Evolutionary conservation across 805 yeast genomes (phyloP), one percentile per base, ranked within the genome.

Genomic region (Zygosaccharomyces gambellarensis): DNA sequence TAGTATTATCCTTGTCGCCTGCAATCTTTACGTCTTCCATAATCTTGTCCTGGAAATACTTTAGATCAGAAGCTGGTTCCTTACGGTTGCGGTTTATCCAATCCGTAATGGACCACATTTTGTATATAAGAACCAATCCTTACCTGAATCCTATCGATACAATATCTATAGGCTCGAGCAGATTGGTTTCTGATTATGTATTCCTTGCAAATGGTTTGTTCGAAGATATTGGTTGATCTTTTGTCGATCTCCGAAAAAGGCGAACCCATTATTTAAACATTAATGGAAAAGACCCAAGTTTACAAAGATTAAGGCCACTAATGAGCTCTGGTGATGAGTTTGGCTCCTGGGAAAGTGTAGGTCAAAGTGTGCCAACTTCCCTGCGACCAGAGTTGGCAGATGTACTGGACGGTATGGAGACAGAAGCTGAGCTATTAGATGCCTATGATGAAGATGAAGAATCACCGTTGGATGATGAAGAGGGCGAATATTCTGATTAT

Each of bases 11-110:
- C 17, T 38, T 46, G 2, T 51, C 45, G 17, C 62, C 61, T 1
- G 43, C 48, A 1, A 56, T 55, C 12, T 52, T 39, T 5, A 60
- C 51, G 14, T 45, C 48, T 17, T 51, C 50, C 60, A 65, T 61
- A 11, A 63, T 46, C 21, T 53, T 45, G 27, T 58, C 59, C 45
- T 64, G 67, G 21, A 57, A 55, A 2, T 44, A 39, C 46, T 56
- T 56, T 43, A 65, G 40, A 14, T 47, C 51, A 6, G 39, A 12
- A 19, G 34, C 45, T 17, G 50, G 42, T 39, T 52, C 46, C 36
- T 51, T 39, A 12, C 43, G 28, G 27, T 36, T 39, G 14, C 43
- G 28, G 27, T 36, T 41, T 10, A 47, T 52, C 50, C 51, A 51
- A 46, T 50, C 51, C 8, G 50, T 42, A 30, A 42, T 21, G 28